Conservation (phyloP, 345 rosid species). For the Moringa oleifera region DNA sequence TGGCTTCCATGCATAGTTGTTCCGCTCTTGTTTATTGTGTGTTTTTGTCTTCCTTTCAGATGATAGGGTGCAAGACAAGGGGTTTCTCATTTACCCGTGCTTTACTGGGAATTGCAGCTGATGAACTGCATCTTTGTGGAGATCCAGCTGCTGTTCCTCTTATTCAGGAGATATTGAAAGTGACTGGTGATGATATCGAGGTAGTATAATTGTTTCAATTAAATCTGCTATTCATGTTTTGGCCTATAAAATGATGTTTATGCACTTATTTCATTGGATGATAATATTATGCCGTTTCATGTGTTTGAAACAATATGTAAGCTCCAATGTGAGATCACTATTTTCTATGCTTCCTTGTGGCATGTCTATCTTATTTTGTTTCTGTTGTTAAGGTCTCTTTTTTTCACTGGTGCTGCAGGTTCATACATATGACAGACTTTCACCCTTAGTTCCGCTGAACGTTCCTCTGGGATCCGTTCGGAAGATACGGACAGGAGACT, state of each 20-base stretch:
- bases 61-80: constrained; percentile 79
- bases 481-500: constrained; percentile 68
- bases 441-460: constrained; percentile 65
- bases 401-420: constrained; percentile 38
- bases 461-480: constrained; percentile 57
- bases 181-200: constrained; percentile 72
- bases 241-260: background rate
- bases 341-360: background rate
- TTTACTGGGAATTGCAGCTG: constrained; percentile 72
- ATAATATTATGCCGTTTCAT: background rate
- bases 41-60: constrained; percentile 33
- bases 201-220: constrained; percentile 27
- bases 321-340: background rate
- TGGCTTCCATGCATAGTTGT: no score
- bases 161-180: constrained; percentile 69
- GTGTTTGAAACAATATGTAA: background rate
- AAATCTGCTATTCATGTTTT: background rate
- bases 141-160: constrained; percentile 86
- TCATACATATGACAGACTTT: constrained; percentile 69
- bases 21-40: constrained; percentile 2
- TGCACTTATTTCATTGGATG: background rate
- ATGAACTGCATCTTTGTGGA: constrained; percentile 94
- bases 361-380: background rate
- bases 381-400: background rate
- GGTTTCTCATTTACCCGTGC: constrained; percentile 95